Evolutionary conservation across 1,284 basidiomycete genomes (phyloP), one percentile per base, ranked within the genome.

Genomic region (Cutaneotrichosporon cyanovorans): DNA sequence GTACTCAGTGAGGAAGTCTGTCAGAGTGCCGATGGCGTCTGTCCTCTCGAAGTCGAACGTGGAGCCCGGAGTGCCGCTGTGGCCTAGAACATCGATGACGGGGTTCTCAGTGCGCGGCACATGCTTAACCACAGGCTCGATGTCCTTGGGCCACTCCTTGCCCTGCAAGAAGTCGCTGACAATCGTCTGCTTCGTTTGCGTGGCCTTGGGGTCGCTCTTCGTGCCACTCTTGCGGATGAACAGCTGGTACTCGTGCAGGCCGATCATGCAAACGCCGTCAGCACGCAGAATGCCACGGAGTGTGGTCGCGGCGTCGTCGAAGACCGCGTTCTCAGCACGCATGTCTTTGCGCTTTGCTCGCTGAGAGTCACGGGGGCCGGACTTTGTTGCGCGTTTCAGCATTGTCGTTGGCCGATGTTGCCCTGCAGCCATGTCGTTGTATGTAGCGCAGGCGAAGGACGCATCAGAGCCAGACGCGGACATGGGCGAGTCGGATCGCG

Each of bases 211-310:
- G 18, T 37, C 42, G 7, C 28, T 23, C 9, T 22, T 30, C 4
- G 35, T 37, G 10, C 35, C 36, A 10, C 35, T 35, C 21, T 48
- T 52, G 21, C 55, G 54, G 21, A 65, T 56, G 49, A 59, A 68
- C 12, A 68, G 49, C 39, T 66, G 61, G 39, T 59, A 65, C 23
- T 66, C 63, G 35, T 58, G 59, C 37, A 64, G 46, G 37, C 58
- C 53, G 28, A 68, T 48, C 18, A 66, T 57, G 12, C 49, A 55
- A 2, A 68, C 60, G 1, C 60, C 58, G 42, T 68, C 66, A 9
- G 63, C 65, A 5, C 53, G 48, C 16, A 68, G 55, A 10, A 66
- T 58, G 2, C 47, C 42, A 0, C 60, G 55, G 1, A 65, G 41
- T 2, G 66, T 68, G 1, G 49, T 39, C 1, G 64, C 61, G 0